These are phyloP conservation scores for Nitzschia sp. DNA, from an alignment of 108 stramenopile species.

Conservation along the genomic window DNA sequence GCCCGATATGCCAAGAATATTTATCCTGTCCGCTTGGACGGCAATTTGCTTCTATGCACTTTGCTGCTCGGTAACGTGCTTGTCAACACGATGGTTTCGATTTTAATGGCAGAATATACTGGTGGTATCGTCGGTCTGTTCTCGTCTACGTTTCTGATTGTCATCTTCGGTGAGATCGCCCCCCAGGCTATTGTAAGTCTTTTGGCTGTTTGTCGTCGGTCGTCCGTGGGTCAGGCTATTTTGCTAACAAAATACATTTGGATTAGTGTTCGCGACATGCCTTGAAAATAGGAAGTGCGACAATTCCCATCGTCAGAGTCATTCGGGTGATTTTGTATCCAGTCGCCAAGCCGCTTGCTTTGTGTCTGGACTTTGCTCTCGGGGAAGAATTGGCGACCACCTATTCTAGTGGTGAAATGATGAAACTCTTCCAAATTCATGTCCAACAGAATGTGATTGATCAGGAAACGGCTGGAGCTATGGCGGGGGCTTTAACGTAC, in stretches of 20 bases:
- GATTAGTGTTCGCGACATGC: conserved; percentile 89
- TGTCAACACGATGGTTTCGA: conserved; percentile 94
- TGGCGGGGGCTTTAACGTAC: conserved; percentile 94
- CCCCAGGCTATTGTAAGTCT: conserved; percentile 85
- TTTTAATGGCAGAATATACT: conserved; percentile 88
- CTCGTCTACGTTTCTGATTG: conserved; percentile 82
- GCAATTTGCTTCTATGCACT: conserved; percentile 97
- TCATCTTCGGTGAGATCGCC: conserved; percentile 97
- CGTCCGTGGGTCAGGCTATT: background rate
- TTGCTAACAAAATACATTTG: too few species aligned
- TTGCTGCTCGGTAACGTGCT: conserved; percentile 96
- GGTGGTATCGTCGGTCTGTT: conserved; percentile 90
- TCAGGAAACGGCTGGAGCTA: conserved; percentile 87
- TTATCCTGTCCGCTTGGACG: conserved; percentile 89
- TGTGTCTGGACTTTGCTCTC: conserved; percentile 68
- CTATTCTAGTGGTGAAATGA: conserved; percentile 88
- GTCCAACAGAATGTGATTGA: conserved; percentile 82
- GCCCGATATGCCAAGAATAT: conserved; percentile 71
- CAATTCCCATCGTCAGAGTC: conserved; percentile 87
- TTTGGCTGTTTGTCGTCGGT: too few species aligned
- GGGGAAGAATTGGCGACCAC: conserved; percentile 94
- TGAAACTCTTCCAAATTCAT: conserved; percentile 91
- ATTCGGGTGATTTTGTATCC: conserved; percentile 69
- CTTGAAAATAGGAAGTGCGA: conserved; percentile 80
- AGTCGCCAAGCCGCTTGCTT: conserved; percentile 79